phyloP scores from a whole-genome alignment of 2,329 filamentous ascomycete genomes.

The Colletotrichum karsti region DNA sequence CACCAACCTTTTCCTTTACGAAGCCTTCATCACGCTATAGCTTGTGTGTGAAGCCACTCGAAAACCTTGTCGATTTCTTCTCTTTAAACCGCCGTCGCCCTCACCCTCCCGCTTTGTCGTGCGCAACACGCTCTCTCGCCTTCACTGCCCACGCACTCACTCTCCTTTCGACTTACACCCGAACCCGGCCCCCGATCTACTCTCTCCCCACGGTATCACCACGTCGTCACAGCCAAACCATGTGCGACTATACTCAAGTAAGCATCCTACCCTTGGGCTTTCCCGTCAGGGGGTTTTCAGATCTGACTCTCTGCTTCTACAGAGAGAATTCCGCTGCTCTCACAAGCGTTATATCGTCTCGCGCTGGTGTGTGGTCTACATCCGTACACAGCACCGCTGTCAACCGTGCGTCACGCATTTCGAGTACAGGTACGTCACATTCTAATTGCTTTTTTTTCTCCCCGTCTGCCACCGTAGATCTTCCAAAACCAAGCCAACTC shows the following conservation, averaged over 20 bases:
- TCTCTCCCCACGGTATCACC: neutral
- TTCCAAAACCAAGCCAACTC: neutral
- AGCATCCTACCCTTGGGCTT: neutral
- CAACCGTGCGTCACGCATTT: constrained; percentile 53
- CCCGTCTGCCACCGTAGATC: neutral
- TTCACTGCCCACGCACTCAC: neutral
- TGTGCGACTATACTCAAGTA: constrained; percentile 63
- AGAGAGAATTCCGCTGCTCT: constrained; percentile 62
- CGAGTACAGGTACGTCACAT: constrained; percentile 48
- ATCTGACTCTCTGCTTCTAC: constrained; percentile 19
- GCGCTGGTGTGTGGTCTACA: constrained; percentile 53
- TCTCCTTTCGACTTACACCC: neutral
- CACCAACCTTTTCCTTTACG: neutral
- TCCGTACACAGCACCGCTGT: constrained; percentile 52
- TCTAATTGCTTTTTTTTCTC: neutral
- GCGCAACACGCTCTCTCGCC: neutral
- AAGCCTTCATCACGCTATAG: neutral
- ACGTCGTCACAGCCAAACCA: constrained; percentile 34
- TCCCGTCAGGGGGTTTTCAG: neutral
- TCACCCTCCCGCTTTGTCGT: neutral
- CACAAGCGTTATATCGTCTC: constrained; percentile 59
- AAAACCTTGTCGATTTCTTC: neutral
- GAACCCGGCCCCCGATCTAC: neutral
- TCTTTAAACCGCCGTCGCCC: neutral
- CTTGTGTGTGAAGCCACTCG: neutral